Evolutionary conservation across 1,284 basidiomycete species (phyloP), one percentile per base, ranked within the genome.

Genomic region (Moniliella sp.): DNA sequence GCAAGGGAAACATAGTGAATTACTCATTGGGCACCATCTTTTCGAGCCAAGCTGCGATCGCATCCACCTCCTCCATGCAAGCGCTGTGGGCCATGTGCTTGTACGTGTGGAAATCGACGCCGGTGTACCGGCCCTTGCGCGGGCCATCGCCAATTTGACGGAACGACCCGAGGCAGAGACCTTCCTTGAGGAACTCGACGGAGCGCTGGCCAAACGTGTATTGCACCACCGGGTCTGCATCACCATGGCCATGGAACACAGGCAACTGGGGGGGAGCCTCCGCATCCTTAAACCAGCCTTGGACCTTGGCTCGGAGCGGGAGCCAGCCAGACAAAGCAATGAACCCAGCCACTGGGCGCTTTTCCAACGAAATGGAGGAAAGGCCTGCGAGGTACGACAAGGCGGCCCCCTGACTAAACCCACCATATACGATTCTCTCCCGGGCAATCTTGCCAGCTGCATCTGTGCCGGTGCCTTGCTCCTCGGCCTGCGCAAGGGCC

Each of bases 221-320:
- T 27, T 42, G 40, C 17, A 59, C 56, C 10, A 59, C 45, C 4
- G 39, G 52, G 33, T 59, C 56, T 0, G 42, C 39, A 13, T 45
- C 43, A 18, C 56, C 56, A 34, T 59, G 56, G 0, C 42, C 56
- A 31, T 49, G 45, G 38, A 59, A 56, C 17, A 57, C 36, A 11
- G 49, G 53, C 35, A 21, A 34, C 38, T 13, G 25, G 31, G 12
- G 31, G 17, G 9, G 40, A 30, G 5, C 15, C 9, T 23, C 19
- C 21, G 18, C 15, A 13, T 13, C 4, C 18, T n/a, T n/a, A 15
- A 47, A 42, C 25, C 55, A 36, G 4, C 38, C 28, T 9, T 35
- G 28, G 28, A 53, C 43, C 38, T 55, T 52, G 13, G 41, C 35
- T 7, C 44, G 43, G n/a, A 59, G 42, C 3, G 56, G 56, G 26